phyloP scores from a whole-genome alignment of 495 filamentous ascomycete genomes.

The Aspergillus campestris region DNA sequence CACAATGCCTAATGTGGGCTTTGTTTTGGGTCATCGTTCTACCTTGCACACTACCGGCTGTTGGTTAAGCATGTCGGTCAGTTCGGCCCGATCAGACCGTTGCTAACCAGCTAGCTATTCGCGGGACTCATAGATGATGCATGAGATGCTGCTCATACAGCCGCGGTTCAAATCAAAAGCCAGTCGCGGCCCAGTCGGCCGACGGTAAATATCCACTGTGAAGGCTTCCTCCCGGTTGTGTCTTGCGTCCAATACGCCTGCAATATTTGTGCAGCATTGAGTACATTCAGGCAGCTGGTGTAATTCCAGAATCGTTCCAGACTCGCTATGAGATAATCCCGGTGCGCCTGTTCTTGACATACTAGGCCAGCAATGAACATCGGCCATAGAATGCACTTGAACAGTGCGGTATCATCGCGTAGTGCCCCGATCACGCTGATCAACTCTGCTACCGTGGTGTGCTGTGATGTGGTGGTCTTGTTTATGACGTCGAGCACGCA shows the following conservation, averaged over 20 bases:
- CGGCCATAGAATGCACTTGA: conserved; percentile 52
- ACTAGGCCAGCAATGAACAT: conserved; percentile 50
- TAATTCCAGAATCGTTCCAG: conserved; percentile 29
- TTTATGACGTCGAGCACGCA: conserved; percentile 24
- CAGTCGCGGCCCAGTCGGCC: conserved; percentile 29
- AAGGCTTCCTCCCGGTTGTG: conserved; percentile 2
- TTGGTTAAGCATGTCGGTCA: no score
- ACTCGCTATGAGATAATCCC: conserved; percentile 18
- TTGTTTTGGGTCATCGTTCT: no score
- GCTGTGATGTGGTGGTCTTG: conserved; percentile 8
- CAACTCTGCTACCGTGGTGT: conserved; percentile 34
- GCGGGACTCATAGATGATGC: no score
- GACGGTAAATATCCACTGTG: conserved; percentile 32
- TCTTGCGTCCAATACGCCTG: conserved; percentile 12
- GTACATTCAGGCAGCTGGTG: conserved; percentile 31
- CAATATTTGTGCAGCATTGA: conserved; percentile 20
- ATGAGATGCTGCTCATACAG: no score
- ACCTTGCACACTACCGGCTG: no score
- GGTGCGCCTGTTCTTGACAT: conserved; percentile 18
- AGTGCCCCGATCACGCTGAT: conserved; percentile 35
- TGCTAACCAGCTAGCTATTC: no score
- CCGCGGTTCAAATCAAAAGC: conserved; percentile 22
- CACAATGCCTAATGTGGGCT: no score
- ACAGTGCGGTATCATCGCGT: conserved; percentile 33
- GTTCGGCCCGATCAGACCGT: no score